Base-by-base conservation (phyloP, 345 rosid species). In the Camelina hispida region DNA sequence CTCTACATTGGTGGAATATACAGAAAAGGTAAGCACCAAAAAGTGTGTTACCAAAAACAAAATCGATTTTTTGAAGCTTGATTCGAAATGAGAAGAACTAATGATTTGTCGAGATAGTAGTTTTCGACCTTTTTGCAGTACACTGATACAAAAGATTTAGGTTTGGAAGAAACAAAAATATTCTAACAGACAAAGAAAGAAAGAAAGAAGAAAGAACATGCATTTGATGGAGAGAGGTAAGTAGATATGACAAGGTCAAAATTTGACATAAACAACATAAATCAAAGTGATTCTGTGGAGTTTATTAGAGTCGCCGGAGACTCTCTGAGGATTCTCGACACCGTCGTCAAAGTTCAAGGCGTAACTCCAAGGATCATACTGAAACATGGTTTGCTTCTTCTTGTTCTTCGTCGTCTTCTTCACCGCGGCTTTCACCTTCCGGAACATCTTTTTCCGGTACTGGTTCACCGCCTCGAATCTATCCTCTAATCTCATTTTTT, bases 361-460 rank as follows among this genome's bases (percentile, higher is more conserved):
- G 71, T 93, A 93, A 68, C 98, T 93, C 55, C 85, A 89, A 34
- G 98, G 98, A 84, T 93, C 98, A 83, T 91, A 93, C 81, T 87
- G 97, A 78, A 91, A 93, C 80, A 79, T 78, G 28, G 80, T 80
- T 66, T 73, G 83, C 7, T 59, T 71, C 64, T 61, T 78, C 37
- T 50, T 77, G 54, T 53, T 77, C 37, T 76, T 78, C 56, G 30
- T 69, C 55, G 6, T 68, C 66, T 73, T 67, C 73, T 58, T 51
- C 62, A 71, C 48, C 5, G 72, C 77, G 25, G 60, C 62, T 40
- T 77, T 77, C 52, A 70, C 28, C 56, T 17, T 77, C 53, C 66
- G 44, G 8, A 77, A 37, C 57, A 72, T 66, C 25, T 66, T 59
- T 43, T 72, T 72, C 73, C 68, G 46, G 62, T 71, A 77, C 55